Evolutionary conservation across 352 stramenopile genomes (phyloP), one percentile per base, ranked within the genome.

Genomic region (Pythium sukuiense): DNA sequence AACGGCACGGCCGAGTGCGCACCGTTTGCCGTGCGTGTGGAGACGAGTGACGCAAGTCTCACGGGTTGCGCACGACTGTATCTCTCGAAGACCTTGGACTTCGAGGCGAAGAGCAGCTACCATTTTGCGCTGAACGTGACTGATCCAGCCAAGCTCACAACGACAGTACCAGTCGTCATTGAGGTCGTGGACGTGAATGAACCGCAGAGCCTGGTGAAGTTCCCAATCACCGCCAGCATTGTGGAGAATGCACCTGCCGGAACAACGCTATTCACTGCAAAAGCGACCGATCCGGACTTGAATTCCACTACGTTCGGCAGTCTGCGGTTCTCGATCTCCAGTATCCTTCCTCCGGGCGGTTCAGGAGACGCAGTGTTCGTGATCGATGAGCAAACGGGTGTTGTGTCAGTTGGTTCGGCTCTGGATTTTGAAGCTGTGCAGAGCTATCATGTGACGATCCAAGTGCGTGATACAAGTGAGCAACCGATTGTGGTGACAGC

Each of bases 131-230:
- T 89, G 2, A 68, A 59, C 2, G 78, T 72, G 11, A 58, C 59
- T 16, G 80, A 89, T 33, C 41, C 52, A 4, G 37, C 43, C 14
- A 64, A 74, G 20, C 65, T 85, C 7, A 70, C 29, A 18, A 70
- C 65, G 0, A 46, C 46, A 3, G 32, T 71, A 13, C 60, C 24
- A 16, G 64, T 89, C 18, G 49, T 64, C 1, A 69, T 89, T 30
- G 54, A 76, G 12, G 77, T 89, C 20, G 53, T 70, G 18, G 78
- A 89, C 46, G 72, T 87, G 39, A 89, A 89, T 39, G 80, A 89
- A 33, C 18, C 61, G 0, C 80, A 86, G n/a, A 63, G 56, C 16
- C 79, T 86, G 18, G 52, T 72, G 18, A 53, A 30, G 6, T 77
- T 85, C 13, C 66, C 71, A 26, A 39, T 37, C 2, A 66, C 56